phyloP scores from a whole-genome alignment of 768 basidiomycete genomes.

The Tricholoma saponaceum region DNA sequence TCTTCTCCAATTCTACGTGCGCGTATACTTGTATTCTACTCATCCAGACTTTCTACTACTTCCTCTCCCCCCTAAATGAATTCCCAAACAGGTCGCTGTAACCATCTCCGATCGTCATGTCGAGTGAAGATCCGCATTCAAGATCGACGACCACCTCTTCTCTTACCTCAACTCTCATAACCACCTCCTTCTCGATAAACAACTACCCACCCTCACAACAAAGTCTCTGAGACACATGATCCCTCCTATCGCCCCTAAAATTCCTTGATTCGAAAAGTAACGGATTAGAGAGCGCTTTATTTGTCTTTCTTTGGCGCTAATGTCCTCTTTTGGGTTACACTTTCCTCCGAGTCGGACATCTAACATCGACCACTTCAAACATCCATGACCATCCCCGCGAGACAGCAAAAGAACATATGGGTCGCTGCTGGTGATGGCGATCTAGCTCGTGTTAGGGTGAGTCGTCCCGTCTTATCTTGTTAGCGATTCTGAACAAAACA shows the following conservation, averaged over 20 bases:
- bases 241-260: background rate
- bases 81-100: background rate
- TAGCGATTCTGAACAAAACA: constrained; percentile 3
- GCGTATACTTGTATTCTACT: no score
- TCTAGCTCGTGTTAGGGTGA: constrained; percentile 66
- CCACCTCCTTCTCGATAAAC: background rate
- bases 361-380: background rate
- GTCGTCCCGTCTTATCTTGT: constrained; percentile 12
- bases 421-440: constrained; percentile 91
- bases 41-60: background rate
- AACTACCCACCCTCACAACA: constrained; percentile 6
- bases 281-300: background rate
- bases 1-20: no score
- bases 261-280: background rate
- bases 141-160: background rate
- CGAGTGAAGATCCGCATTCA: background rate
- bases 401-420: constrained; percentile 85
- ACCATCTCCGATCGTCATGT: background rate
- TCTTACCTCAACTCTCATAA: background rate
- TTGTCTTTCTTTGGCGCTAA: background rate
- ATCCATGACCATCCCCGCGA: background rate
- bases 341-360: no score
- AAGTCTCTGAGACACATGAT: background rate
- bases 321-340: no score
- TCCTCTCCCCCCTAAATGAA: background rate